These are phyloP conservation scores for Dryas octopetala DNA, from an alignment of 306 rosid species.

Conservation along the genomic window DNA sequence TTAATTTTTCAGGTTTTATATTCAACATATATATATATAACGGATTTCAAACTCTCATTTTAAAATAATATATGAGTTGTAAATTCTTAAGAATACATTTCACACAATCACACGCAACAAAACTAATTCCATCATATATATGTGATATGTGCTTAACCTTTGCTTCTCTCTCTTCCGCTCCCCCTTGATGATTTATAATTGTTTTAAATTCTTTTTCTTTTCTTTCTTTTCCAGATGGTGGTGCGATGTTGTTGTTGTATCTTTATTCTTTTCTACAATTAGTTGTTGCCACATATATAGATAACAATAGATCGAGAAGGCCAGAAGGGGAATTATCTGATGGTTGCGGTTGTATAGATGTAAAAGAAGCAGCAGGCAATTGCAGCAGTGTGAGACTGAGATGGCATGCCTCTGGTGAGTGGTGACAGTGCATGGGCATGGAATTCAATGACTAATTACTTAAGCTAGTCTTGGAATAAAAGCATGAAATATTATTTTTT, in stretches of 20 bases:
- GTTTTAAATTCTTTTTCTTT: not conserved
- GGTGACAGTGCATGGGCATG: slow-evolving; percentile 61
- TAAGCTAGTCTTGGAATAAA: slow-evolving; percentile 46
- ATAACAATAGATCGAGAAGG: slow-evolving; percentile 5
- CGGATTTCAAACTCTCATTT: too few relatives aligned
- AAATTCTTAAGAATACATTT: too few relatives aligned
- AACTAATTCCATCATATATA: too few relatives aligned
- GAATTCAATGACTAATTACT: slow-evolving; percentile 36
- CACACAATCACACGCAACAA: too few relatives aligned
- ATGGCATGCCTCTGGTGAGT: slow-evolving; percentile 45
- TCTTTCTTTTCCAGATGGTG: slow-evolving; percentile 13
- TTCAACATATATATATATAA: too few relatives aligned
- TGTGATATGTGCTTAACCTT: too few relatives aligned
- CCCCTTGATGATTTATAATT: not conserved
- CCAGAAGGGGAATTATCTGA: slow-evolving; percentile 21
- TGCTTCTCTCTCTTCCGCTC: not conserved
- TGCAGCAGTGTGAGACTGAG: slow-evolving; percentile 22
- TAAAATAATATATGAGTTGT: too few relatives aligned
- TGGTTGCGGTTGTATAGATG: slow-evolving; percentile 23
- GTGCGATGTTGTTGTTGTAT: slow-evolving; percentile 10
- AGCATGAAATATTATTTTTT: slow-evolving; percentile 25
- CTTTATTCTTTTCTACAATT: slow-evolving; percentile 29
- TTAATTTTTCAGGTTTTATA: too few relatives aligned
- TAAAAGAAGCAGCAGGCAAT: not conserved
- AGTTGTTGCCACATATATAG: slow-evolving; percentile 30